A percentile compares a stretch with the other conserved stretches of the same genome.
These are phyloP conservation scores for Pseudopyrenochaeta lycopersici DNA, from an alignment of 2,329 filamentous ascomycete species.

Conservation along the genomic window DNA sequence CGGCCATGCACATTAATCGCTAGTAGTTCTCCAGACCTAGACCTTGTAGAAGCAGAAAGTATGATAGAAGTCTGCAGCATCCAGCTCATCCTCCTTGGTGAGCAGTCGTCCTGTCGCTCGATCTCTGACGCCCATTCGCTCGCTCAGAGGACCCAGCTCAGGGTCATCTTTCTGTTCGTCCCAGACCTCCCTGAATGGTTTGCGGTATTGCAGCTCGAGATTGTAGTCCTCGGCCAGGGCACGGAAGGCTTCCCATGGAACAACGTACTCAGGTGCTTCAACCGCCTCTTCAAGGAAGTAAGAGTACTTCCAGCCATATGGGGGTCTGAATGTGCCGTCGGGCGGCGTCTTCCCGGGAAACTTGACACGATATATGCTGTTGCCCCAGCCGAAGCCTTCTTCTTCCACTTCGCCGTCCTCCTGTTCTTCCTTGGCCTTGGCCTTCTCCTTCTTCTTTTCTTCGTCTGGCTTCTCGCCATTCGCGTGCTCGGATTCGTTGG, in stretches of 20 bases:
- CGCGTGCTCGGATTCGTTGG: slow-evolving; percentile 47
- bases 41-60: slow-evolving; percentile 98
- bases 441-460: slow-evolving; percentile 28
- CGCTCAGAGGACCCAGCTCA: slow-evolving; percentile 82
- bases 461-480: slow-evolving; percentile 31
- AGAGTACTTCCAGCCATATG: slow-evolving; percentile 97
- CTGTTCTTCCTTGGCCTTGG: slow-evolving; percentile 54
- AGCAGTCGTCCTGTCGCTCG: slow-evolving; percentile 71
- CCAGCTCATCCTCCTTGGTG: slow-evolving; percentile 87
- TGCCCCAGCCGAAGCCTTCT: slow-evolving; percentile 80
- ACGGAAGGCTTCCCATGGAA: slow-evolving; percentile 97
- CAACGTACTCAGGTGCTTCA: slow-evolving; percentile 95
- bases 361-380: slow-evolving; percentile 88
- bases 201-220: slow-evolving; percentile 92
- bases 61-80: slow-evolving; percentile 84
- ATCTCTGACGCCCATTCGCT: slow-evolving; percentile 93
- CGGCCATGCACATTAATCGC: slow-evolving; percentile 1
- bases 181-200: slow-evolving; percentile 91
- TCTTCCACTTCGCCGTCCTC: slow-evolving; percentile 58
- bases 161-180: slow-evolving; percentile 86
- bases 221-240: slow-evolving; percentile 96
- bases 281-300: slow-evolving; percentile 97
- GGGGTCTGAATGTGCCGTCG: slow-evolving; percentile 91
- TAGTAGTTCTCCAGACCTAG: slow-evolving; percentile 46
- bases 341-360: slow-evolving; percentile 84